A percentile compares a stretch with the other conserved stretches of the same genome.
Evolutionary conservation across 306 rosid genomes (phyloP).

Genomic region (Quercus alba): DNA sequence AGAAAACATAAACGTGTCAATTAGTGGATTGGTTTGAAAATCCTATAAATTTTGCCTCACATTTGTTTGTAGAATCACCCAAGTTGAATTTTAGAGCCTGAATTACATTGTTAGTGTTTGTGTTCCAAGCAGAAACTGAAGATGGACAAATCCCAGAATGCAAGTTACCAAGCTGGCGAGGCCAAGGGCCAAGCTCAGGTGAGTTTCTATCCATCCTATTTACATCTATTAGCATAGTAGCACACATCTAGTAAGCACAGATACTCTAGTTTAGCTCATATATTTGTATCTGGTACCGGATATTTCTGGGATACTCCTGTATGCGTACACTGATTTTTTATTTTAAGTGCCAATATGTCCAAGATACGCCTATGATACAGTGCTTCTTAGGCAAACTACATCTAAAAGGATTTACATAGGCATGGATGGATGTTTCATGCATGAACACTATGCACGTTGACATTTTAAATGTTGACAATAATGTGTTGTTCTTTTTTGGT

Average conservation of each 20-base stretch:
- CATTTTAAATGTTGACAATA: neutral
- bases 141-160: conserved; percentile 34
- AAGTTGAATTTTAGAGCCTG: neutral
- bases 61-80: neutral
- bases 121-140: neutral
- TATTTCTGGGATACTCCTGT: too few relatives aligned
- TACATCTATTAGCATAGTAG: too few relatives aligned
- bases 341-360: too few relatives aligned
- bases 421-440: neutral
- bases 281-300: too few relatives aligned
- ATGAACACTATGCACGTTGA: too few relatives aligned
- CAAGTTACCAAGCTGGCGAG: conserved; percentile 39
- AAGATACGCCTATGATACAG: too few relatives aligned
- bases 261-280: too few relatives aligned
- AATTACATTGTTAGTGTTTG: neutral
- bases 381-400: neutral
- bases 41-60: conserved; percentile 5
- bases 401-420: neutral
- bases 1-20: conserved; percentile 5
- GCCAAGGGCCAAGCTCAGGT: conserved; percentile 43
- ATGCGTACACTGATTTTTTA: too few relatives aligned
- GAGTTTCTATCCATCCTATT: neutral
- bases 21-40: neutral
- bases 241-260: neutral
- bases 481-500: neutral